Evolutionary conservation across 352 stramenopile species (phyloP).

Genomic region (Aphanomyces invadans): DNA sequence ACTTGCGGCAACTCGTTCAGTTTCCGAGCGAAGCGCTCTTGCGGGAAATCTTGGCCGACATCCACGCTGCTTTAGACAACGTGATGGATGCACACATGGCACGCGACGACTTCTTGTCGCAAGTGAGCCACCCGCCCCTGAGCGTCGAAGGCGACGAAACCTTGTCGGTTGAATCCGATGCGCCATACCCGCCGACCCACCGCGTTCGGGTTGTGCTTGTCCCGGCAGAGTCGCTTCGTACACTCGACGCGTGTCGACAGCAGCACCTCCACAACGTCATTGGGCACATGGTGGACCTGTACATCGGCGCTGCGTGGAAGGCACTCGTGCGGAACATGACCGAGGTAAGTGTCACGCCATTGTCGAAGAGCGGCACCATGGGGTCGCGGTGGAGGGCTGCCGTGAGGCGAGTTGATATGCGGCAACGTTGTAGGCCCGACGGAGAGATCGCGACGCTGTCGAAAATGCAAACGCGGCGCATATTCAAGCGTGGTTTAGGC

Average conservation of each 20-base stretch:
- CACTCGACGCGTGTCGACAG: slow-evolving; percentile 34
- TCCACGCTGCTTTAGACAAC: slow-evolving; percentile 24
- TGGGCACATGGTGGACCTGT: slow-evolving; percentile 52
- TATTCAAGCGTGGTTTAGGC: slow-evolving; percentile 43
- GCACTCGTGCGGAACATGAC: neutral
- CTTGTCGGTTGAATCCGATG: slow-evolving; percentile 43
- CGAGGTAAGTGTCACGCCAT: too few species aligned
- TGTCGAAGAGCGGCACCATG: too few species aligned
- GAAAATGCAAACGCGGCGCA: slow-evolving; percentile 26
- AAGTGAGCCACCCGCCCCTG: slow-evolving; percentile 28
- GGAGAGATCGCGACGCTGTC: slow-evolving; percentile 30
- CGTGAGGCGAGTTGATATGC: too few species aligned
- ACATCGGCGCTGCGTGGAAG: slow-evolving; percentile 52
- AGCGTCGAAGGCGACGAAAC: slow-evolving; percentile 31
- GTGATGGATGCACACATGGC: slow-evolving; percentile 33
- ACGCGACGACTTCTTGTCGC: slow-evolving; percentile 34
- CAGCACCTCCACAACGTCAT: slow-evolving; percentile 42
- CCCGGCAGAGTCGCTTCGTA: slow-evolving; percentile 35
- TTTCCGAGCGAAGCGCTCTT: slow-evolving; percentile 43
- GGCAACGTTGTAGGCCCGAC: neutral
- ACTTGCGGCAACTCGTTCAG: slow-evolving; percentile 24
- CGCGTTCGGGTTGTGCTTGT: slow-evolving; percentile 52
- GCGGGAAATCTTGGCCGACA: slow-evolving; percentile 42
- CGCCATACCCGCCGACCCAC: slow-evolving; percentile 35
- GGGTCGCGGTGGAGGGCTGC: too few species aligned